A percentile compares a stretch with the other conserved stretches of the same genome.
Evolutionary conservation across 1,284 basidiomycete species (phyloP).

Genomic region (Marasmius sp.): DNA sequence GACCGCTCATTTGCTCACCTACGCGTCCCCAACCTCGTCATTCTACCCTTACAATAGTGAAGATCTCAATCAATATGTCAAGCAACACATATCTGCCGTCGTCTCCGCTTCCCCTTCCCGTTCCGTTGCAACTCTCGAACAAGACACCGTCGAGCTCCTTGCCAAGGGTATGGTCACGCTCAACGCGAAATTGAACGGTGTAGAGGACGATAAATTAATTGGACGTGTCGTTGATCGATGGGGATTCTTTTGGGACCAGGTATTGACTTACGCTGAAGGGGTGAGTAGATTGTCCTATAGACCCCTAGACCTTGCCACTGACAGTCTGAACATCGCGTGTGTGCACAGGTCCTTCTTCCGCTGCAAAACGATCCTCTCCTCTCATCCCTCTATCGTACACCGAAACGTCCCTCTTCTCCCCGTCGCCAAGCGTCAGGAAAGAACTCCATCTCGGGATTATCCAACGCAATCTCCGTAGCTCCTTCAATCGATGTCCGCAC

Average conservation of each 20-base stretch:
- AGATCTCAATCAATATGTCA: slow-evolving; percentile 83
- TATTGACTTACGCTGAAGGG: slow-evolving; percentile 88
- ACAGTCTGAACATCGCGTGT: slow-evolving; percentile 4
- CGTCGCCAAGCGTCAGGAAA: slow-evolving; percentile 45
- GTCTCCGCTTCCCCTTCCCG: slow-evolving; percentile 65
- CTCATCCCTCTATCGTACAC: slow-evolving; percentile 63
- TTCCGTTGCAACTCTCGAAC: slow-evolving; percentile 67
- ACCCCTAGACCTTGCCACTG: not conserved
- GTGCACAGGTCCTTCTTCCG: slow-evolving; percentile 65
- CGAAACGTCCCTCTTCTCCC: slow-evolving; percentile 62
- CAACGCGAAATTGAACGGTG: slow-evolving; percentile 75
- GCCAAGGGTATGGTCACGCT: slow-evolving; percentile 90
- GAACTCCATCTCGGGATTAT: slow-evolving; percentile 34
- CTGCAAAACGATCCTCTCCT: slow-evolving; percentile 74
- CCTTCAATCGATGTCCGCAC: slow-evolving; percentile 75
- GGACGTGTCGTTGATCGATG: slow-evolving; percentile 84
- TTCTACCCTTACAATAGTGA: slow-evolving; percentile 55
- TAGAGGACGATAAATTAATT: slow-evolving; percentile 77
- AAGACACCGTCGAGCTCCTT: slow-evolving; percentile 83
- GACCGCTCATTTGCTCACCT: no score
- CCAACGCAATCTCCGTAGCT: slow-evolving; percentile 26
- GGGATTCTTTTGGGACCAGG: slow-evolving; percentile 93
- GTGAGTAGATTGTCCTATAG: slow-evolving; percentile 32
- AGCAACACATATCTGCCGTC: slow-evolving; percentile 71
- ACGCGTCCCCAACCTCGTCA: not conserved